phyloP scores from a whole-genome alignment of 371 early-diverging fungal species.

The Lichtheimia ornata region DNA sequence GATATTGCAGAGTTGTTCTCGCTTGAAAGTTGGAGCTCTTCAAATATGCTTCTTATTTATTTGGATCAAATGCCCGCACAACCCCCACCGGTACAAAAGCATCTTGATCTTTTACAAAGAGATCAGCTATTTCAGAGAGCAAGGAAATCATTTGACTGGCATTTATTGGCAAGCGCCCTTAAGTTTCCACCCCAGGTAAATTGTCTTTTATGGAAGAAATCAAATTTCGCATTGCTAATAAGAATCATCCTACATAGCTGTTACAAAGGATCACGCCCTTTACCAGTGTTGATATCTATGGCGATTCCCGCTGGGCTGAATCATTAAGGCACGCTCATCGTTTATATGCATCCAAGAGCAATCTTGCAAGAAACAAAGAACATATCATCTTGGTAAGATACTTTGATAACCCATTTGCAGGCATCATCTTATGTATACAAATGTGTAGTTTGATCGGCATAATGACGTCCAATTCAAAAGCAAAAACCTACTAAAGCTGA shows the following conservation, averaged over 20 bases:
- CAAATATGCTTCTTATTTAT: constrained; percentile 3
- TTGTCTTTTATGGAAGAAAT: not conserved
- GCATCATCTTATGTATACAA: not conserved
- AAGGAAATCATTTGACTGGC: constrained; percentile 1
- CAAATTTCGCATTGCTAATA: not conserved
- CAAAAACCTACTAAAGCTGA: constrained; percentile 1
- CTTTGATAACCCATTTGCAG: not conserved
- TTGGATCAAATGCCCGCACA: constrained; percentile 7
- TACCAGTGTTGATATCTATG: constrained; percentile 7
- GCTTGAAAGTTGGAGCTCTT: not conserved
- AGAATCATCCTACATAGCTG: not conserved
- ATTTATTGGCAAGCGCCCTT: not conserved
- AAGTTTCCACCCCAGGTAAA: constrained; percentile 9
- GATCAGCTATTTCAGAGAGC: no score
- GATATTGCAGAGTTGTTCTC: not conserved
- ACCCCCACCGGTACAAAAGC: not conserved
- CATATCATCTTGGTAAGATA: constrained; percentile 11
- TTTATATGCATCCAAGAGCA: not conserved
- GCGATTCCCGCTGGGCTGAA: constrained; percentile 8
- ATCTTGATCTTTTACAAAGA: not conserved
- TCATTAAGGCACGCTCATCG: constrained; percentile 8
- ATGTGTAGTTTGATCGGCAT: constrained; percentile 16
- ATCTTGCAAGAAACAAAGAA: not conserved
- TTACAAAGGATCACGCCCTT: not conserved
- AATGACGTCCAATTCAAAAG: constrained; percentile 6